These are phyloP conservation scores for Calonectria honghensis DNA, from an alignment of 2,329 filamentous ascomycete genomes.

Conservation along the genomic window DNA sequence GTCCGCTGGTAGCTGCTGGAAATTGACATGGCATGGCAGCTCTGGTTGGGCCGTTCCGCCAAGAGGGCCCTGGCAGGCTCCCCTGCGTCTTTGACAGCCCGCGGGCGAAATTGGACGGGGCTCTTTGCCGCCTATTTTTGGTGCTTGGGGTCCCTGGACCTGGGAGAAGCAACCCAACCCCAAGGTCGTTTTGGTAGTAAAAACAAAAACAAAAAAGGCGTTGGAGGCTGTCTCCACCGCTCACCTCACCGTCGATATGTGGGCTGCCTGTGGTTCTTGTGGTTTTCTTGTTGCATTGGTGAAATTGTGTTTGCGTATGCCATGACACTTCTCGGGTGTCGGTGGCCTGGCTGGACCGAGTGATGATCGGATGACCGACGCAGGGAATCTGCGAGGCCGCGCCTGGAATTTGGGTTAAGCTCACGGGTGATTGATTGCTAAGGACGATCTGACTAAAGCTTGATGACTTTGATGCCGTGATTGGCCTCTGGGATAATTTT, in stretches of 20 bases:
- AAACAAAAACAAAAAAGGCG: slow-evolving; percentile 10
- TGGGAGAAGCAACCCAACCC: slow-evolving; percentile 2
- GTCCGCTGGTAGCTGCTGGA: neutral
- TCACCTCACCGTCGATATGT: slow-evolving; percentile 6
- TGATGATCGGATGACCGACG: slow-evolving; percentile 1
- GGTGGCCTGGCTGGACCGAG: neutral
- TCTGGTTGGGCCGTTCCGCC: slow-evolving; percentile 33
- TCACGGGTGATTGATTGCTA: slow-evolving; percentile 21
- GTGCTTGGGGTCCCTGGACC: slow-evolving; percentile 1
- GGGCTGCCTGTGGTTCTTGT: neutral
- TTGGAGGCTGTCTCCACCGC: slow-evolving; percentile 7
- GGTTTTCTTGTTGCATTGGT: neutral
- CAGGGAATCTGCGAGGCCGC: slow-evolving; percentile 6
- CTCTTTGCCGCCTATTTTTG: slow-evolving; percentile 29
- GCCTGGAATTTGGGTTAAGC: slow-evolving; percentile 16
- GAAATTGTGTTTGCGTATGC: neutral
- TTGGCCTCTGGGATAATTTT: neutral
- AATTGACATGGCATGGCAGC: slow-evolving; percentile 30
- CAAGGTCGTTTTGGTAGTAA: slow-evolving; percentile 29
- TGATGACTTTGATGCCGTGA: neutral
- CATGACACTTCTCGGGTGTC: neutral
- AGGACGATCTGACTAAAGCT: slow-evolving; percentile 21
- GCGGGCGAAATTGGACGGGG: slow-evolving; percentile 39
- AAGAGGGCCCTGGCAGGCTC: neutral
- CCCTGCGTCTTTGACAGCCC: slow-evolving; percentile 27